These are phyloP conservation scores for Hemileia vastatrix DNA, from an alignment of 1,284 basidiomycete species.

Conservation along the genomic window DNA sequence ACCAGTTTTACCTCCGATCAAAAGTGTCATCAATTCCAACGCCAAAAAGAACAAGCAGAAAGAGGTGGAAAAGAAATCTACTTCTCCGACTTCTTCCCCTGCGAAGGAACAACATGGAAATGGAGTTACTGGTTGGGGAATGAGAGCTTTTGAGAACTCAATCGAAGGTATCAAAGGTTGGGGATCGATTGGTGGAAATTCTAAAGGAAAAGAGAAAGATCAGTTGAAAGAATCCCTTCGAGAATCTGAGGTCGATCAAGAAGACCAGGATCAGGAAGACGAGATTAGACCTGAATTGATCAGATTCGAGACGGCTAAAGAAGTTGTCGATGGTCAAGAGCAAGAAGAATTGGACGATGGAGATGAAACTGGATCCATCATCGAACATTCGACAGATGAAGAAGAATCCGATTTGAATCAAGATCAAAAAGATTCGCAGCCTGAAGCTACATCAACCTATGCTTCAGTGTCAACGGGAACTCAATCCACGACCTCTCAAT, in stretches of 20 bases:
- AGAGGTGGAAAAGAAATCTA: too few relatives aligned
- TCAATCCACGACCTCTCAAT: not conserved
- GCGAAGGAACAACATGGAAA: not conserved
- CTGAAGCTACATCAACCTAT: too few relatives aligned
- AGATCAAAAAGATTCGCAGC: not conserved
- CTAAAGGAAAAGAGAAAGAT: not conserved
- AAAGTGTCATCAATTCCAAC: too few relatives aligned
- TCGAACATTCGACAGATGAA: not conserved
- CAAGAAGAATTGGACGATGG: not conserved
- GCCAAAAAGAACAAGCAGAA: too few relatives aligned
- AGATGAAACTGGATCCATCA: not conserved
- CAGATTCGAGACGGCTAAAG: not conserved
- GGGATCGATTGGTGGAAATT: not conserved
- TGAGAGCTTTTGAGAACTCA: not conserved
- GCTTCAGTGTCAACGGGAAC: too few relatives aligned
- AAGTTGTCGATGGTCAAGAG: not conserved
- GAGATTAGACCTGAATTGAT: not conserved
- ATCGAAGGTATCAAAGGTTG: not conserved
- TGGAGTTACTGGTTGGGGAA: not conserved
- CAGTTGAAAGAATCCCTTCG: not conserved
- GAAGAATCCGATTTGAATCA: not conserved
- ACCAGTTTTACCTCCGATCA: not conserved
- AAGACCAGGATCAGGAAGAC: conserved; percentile 5
- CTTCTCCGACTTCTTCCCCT: too few relatives aligned
- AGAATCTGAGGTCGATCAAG: conserved; percentile 1